Base-by-base conservation (phyloP, 2,329 filamentous ascomycete genomes). In the Colletotrichum aenigma region DNA sequence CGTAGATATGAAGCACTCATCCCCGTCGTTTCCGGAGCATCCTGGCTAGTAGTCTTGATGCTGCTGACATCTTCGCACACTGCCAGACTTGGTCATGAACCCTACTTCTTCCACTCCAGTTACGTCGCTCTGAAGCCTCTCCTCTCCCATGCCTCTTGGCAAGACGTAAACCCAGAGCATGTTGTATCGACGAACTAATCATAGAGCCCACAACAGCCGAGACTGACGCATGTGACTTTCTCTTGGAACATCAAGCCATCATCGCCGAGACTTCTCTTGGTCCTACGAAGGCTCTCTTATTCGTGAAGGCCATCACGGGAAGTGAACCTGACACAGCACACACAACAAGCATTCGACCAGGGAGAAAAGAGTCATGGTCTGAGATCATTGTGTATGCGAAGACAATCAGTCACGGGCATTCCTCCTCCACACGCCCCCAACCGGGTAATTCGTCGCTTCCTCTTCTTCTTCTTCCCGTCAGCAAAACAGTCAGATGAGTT, bases 121-220 rank as follows among this genome's bases (percentile, higher is more conserved):
- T 13, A 21, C 43, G n/a, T 52, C n/a, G n/a, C 43, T 52, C n/a
- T 1, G 0, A 21, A 21, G 38, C 1, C 18, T 13, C n/a, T 21
- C 9, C 2, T 1, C 43, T 13, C n/a, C 43, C 10, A 21, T 13
- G 12, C 12, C 0, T 52, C n/a, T 1, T 13, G 43, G 3, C 4
- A 4, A 52, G 2, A 52, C n/a, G n/a, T 52, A 12, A 24, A 21
- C 6, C 6, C 2, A 21, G 43, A 4, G 3, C 6, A 13, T 0
- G 0, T 21, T 3, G 10, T 52, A 18, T 52, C n/a, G 2, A 52
- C 18, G 4, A n/a, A n/a, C 0, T n/a, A 9, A n/a, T 18, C n/a
- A n/a, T 0, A 4, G 5, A 48, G 5, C 4, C 18, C 18, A 12
- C 9, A 48, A 8, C 18, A 52, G 43, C 2, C 0, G n/a, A 24